Evolutionary conservation across 2,329 filamentous ascomycete species (phyloP), one percentile per base, ranked within the genome.

Genomic region (Colletotrichum tamarilloi): DNA sequence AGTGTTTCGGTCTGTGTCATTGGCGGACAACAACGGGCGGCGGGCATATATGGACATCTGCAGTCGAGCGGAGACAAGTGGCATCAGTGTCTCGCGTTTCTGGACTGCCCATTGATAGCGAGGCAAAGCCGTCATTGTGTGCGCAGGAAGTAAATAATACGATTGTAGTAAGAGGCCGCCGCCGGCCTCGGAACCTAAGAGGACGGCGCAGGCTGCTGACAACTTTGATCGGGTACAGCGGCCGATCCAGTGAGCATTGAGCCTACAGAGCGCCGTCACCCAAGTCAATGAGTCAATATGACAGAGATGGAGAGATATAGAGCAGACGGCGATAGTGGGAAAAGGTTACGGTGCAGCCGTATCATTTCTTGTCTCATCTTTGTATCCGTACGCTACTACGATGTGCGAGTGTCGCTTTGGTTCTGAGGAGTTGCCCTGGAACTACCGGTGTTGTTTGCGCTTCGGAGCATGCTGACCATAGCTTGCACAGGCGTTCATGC

Each of bases 21-120:
- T 66, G 67, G 67, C 60, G 70, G 60, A 73, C 67, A 62, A 64
- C 30, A 59, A 69, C 67, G 70, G 67, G 62, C 70, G 56, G 60
- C 70, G 70, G 46, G 32, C 32, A 66, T 67, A 60, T 64, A 67
- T 70, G 70, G 70, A 35, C 55, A 70, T 73, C 67, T 70, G 70
- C 70, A 73, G 67, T 42, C 35, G n/a, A 55, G 70, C 67, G 70
- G 70, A 71, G 67, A 72, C 59, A 56, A 55, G 66, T 72, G 67
- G 70, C 70, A 71, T 70, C 56, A 66, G 62, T 70, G 70, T 62
- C 22, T 70, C 67, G 67, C 67, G 60, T 60, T 56, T 60, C 67
- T 35, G 49, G 66, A 49, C 58, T 56, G 35, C 24, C 70, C 67
- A 66, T 66, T 65, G 70, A 73, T 62, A 62, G 60, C 70, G 60